Conservation (phyloP, 495 filamentous ascomycete genomes). For the Trichoderma virens region DNA sequence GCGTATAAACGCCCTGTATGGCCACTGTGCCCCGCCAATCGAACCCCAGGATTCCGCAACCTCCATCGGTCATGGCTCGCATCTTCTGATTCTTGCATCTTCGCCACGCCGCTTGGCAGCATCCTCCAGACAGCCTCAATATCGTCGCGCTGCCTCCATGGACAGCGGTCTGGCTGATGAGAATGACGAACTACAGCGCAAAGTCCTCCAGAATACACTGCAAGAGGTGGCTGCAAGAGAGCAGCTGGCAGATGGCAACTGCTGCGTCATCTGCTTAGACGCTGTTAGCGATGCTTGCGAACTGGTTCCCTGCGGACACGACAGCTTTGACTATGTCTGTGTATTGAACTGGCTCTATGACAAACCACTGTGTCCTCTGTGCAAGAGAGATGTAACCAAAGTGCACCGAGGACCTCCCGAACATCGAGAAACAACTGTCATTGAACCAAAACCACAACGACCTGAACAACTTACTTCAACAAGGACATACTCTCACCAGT, state of each 20-base stretch:
- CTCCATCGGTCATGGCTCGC: neutral
- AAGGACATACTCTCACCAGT: conserved; percentile 2
- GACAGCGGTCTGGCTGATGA: neutral
- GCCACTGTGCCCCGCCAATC: no score
- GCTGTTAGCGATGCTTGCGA: conserved; percentile 61
- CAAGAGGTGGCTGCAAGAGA: conserved; percentile 31
- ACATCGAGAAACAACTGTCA: conserved; percentile 39
- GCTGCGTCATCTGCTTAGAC: conserved; percentile 71
- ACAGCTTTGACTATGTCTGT: conserved; percentile 77
- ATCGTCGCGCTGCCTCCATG: conserved; percentile 17
- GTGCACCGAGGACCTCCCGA: conserved; percentile 31
- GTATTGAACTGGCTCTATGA: conserved; percentile 76
- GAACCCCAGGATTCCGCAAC: conserved; percentile 1
- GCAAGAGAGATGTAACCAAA: conserved; percentile 59
- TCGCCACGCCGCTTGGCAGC: neutral
- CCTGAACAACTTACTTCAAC: conserved; percentile 31
- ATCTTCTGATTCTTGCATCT: neutral
- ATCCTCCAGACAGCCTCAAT: neutral
- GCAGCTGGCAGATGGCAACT: conserved; percentile 18
- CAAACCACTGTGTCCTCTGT: conserved; percentile 67
- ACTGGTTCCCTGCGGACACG: conserved; percentile 68
- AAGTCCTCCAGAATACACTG: conserved; percentile 40
- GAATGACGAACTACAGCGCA: conserved; percentile 30
- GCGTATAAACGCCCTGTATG: neutral
- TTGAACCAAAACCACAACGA: conserved; percentile 44